Base-by-base conservation (phyloP, 208 protist species). In the Crithidia mellificae region DNA sequence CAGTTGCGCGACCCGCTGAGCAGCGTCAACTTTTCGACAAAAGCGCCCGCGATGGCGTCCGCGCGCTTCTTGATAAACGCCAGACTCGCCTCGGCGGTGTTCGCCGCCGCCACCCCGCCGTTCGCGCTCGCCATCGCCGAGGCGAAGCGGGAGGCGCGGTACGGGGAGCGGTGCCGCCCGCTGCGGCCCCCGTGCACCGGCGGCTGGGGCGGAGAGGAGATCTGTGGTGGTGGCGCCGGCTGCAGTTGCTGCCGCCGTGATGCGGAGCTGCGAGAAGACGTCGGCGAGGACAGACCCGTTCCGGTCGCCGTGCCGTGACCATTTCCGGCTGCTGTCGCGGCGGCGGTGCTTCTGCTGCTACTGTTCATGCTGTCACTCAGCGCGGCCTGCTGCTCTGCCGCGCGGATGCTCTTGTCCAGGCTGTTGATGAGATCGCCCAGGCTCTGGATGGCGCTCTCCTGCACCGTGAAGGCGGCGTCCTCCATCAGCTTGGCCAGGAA, bases 1-100 rank as follows among this genome's bases (percentile, higher is more conserved):
- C 88, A 94, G 74, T 87, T 94, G 36, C 71, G 71, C 5, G 88
- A 84, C 53, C 81, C 78, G 24, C 84, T 81, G 29, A 91, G 80
- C 55, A 46, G 36, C 53, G 72, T 64, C 11, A 93, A 61, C 36
- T 78, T 68, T 7, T 72, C 63, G 34, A 84, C 67, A 44, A 91
- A 69, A 34, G 51, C 53, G 12, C 38, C 46, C 8, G 83, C 70
- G 11, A 85, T 76, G 17, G 56, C 11, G 27, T 74, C 59, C 38
- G 70, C 71, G 20, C 78, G 65, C 38, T 73, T 47, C 17, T 54
- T 64, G 24, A 69, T 54, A 25, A 62, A 49, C 19, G 52, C 44
- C 8, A 61, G 17, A 27, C 29, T 32, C 11, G 29, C 38, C 32
- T 51, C 57, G 15, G 24, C 59, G 22, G n/a, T 50, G 30, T 15